phyloP scores from a whole-genome alignment of 1,284 basidiomycete species.

The Chalciporus sp. region DNA sequence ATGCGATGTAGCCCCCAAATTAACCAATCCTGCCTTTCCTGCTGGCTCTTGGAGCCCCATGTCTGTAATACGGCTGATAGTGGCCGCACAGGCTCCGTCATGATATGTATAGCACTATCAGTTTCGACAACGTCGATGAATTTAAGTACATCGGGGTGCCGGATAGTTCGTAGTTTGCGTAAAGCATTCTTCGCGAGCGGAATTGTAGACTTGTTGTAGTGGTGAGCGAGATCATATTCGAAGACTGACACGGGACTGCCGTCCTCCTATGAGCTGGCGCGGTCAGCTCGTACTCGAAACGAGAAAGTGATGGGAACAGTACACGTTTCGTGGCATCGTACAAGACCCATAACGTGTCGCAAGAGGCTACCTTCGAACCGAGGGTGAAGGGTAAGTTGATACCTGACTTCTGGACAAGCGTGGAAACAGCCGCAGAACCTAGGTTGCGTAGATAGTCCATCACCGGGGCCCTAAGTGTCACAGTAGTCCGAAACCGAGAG shows the following conservation, averaged over 20 bases:
- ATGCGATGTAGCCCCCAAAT: conserved; percentile 93
- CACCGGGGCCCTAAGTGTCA: not conserved
- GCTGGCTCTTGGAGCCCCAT: conserved; percentile 63
- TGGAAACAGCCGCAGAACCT: conserved; percentile 85
- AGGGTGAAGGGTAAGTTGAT: conserved; percentile 88
- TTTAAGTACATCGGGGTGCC: conserved; percentile 95
- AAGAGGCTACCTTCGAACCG: conserved; percentile 71
- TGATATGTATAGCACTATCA: conserved; percentile 86
- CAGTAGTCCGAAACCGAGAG: not conserved
- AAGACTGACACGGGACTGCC: conserved; percentile 83
- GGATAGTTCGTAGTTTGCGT: conserved; percentile 86
- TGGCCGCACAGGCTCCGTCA: conserved; percentile 91
- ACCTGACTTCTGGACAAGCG: conserved; percentile 88
- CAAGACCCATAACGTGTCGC: conserved; percentile 83
- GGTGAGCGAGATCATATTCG: conserved; percentile 79
- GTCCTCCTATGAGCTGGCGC: conserved; percentile 72
- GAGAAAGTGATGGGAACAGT: conserved; percentile 25
- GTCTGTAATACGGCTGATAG: conserved; percentile 66
- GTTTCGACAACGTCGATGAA: conserved; percentile 94
- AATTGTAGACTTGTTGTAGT: conserved; percentile 57
- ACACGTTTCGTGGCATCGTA: conserved; percentile 90
- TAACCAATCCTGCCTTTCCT: conserved; percentile 84
- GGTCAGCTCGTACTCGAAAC: conserved; percentile 20
- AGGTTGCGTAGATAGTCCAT: conserved; percentile 88
- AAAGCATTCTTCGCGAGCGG: conserved; percentile 90